Percentiles rank a stretch among this genome's conserved stretches.
Evolutionary conservation across 441 rosid genomes (phyloP).

Genomic region (Rhodomyrtus psidioides): DNA sequence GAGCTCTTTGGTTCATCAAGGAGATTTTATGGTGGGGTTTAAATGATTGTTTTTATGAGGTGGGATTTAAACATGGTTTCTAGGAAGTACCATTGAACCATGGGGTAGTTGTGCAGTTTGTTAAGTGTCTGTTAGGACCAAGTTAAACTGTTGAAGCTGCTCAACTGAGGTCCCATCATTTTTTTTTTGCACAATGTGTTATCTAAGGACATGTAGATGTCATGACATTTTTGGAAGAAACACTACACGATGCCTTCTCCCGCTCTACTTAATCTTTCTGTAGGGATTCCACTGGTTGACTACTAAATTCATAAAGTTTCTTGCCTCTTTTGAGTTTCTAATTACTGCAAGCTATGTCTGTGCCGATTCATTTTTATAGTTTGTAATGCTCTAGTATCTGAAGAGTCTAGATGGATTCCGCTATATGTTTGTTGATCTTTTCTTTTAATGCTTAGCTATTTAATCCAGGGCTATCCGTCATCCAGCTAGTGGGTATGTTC

Average conservation of each 20-base stretch:
- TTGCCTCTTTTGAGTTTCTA: background rate
- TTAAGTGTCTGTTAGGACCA: background rate
- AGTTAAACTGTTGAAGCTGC: background rate
- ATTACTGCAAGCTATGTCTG: background rate
- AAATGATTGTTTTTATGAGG: background rate
- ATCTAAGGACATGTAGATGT: background rate
- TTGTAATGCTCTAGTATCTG: background rate
- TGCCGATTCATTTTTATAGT: background rate
- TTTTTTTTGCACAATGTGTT: background rate
- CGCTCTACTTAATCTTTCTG: background rate
- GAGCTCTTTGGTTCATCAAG: background rate
- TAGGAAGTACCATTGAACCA: background rate
- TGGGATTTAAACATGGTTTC: background rate
- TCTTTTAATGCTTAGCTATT: conserved; percentile 5
- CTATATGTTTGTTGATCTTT: background rate
- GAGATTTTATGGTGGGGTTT: background rate
- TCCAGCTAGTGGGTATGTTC: conserved; percentile 98
- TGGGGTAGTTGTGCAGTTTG: background rate
- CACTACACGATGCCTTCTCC: background rate
- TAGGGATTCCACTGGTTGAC: background rate
- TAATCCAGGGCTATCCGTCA: conserved; percentile 90
- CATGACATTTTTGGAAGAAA: background rate
- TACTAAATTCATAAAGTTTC: background rate
- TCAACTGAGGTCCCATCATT: background rate
- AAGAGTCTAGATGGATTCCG: background rate